Base-by-base conservation (phyloP, 2,329 filamentous ascomycete genomes). In the Ophiocordyceps camponoti-floridani region DNA sequence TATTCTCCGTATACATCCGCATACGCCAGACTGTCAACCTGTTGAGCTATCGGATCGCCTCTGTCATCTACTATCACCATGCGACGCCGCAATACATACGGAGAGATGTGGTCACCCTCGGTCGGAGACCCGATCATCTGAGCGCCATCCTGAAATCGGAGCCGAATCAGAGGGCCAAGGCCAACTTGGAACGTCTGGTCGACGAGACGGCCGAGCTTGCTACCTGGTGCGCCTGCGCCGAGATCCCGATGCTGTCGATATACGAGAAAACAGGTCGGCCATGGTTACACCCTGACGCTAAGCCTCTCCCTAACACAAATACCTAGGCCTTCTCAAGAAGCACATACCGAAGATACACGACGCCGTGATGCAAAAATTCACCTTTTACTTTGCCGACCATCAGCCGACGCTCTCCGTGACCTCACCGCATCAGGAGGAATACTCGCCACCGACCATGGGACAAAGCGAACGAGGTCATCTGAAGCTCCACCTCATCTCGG, bases 11-110 rank as follows among this genome's bases (percentile, higher is more conserved):
- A 51, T 93, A 91, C 60, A 81, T 95, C 52, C 82, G 87, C 49
- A 64, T 85, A 47, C 79, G 88, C 47, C 79, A 86, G 57, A 76
- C 78, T 45, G 91, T 86, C 65, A 82, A 89, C 59, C 75, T 81
- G 9, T 72, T 94, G 43, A 69, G 78, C 52, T 83, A 91, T 59
- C 79, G 84, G 47, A 67, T 89, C 50, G 75, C 86, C 44, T 84
- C 85, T 10, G 74, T 96, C 48, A 70, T 94, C 45, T 88, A 89
- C 61, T 91, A 98, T 66, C 93, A 98, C 65, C 91, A 98, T 62
- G 84, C 85, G 44, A 94, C 89, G 1, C 91, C 91, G 8, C 85
- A 94, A 58, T 77, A 94, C 57, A 94, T 98, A 53, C 79, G 82
- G 56, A 80, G 82, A 55, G 91, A 98, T 64, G 81, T 96, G 26